Evolutionary conservation across 2,329 filamentous ascomycete genomes (phyloP).

Genomic region (Apiospora kogelbergensis): DNA sequence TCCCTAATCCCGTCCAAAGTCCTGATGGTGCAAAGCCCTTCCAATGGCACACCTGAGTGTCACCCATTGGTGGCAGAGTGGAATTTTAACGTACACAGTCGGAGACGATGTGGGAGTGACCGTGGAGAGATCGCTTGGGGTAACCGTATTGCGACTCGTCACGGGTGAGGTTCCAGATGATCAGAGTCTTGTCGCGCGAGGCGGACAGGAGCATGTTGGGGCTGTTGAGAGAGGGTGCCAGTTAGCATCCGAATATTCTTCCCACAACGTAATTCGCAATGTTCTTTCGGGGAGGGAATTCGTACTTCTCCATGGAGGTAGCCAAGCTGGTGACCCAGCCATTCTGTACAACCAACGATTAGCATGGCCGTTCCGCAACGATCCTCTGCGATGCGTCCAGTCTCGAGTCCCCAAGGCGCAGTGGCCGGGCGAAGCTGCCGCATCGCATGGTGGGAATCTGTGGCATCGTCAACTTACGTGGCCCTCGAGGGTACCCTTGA

Average conservation of each 20-base stretch:
- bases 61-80: constrained; percentile 13
- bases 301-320: constrained; percentile 98
- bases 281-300: constrained; percentile 17
- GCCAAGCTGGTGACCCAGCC: constrained; percentile 99
- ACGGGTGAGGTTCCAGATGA: constrained; percentile 99
- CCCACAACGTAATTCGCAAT: constrained; percentile 12
- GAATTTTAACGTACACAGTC: constrained; percentile 81
- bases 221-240: constrained; percentile 44
- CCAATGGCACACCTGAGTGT: constrained; percentile 18
- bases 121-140: constrained; percentile 97
- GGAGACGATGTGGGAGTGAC: constrained; percentile 99
- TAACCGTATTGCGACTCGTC: constrained; percentile 98
- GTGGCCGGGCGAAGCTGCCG: constrained; percentile 23
- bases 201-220: constrained; percentile 99
- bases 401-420: not conserved
- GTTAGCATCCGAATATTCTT: constrained; percentile 25
- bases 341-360: constrained; percentile 51
- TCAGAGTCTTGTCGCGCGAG: constrained; percentile 97
- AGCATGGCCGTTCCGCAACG: not conserved
- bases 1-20: not conserved
- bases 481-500: constrained; percentile 97
- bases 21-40: not conserved
- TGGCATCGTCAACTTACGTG: constrained; percentile 62
- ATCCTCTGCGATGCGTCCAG: not conserved
- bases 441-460: constrained; percentile 20